Percentiles rank a stretch among this genome's conserved stretches.
Conservation (phyloP, 2,329 filamentous ascomycete genomes). For the Sarocladiaceae sp. region DNA sequence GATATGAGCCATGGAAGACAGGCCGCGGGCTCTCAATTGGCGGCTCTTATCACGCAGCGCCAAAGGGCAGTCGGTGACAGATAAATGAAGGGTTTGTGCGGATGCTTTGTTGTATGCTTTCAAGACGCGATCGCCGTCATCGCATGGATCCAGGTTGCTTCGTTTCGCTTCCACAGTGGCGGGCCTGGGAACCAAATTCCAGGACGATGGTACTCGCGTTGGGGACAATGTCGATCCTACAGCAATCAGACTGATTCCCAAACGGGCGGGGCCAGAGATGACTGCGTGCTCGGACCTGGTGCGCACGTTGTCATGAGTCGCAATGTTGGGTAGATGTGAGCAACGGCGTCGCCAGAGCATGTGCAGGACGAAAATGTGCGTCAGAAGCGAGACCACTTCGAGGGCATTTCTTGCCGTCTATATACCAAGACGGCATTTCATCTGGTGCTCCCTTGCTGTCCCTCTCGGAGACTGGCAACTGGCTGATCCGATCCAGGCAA, state of each 20-base stretch:
- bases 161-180: not conserved
- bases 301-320: not conserved
- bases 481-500: constrained; percentile 1
- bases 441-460: constrained; percentile 1
- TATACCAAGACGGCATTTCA: constrained; percentile 7
- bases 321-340: not conserved
- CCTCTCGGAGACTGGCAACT: not conserved
- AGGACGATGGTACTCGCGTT: constrained; percentile 2
- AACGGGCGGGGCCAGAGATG: not conserved
- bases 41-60: too few relatives aligned
- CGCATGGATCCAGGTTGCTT: not conserved
- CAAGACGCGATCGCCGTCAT: not conserved
- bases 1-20: too few relatives aligned
- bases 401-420: constrained; percentile 2
- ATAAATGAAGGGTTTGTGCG: not conserved
- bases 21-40: too few relatives aligned
- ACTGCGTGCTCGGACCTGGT: not conserved
- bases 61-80: not conserved
- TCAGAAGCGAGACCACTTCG: not conserved
- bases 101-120: not conserved
- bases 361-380: not conserved
- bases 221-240: not conserved
- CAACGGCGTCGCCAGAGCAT: not conserved
- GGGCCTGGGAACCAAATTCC: not conserved
- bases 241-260: not conserved